Evolutionary conservation across 2,329 filamentous ascomycete species (phyloP), one percentile per base, ranked within the genome.

Genomic region (Thermomyces lanuginosus): DNA sequence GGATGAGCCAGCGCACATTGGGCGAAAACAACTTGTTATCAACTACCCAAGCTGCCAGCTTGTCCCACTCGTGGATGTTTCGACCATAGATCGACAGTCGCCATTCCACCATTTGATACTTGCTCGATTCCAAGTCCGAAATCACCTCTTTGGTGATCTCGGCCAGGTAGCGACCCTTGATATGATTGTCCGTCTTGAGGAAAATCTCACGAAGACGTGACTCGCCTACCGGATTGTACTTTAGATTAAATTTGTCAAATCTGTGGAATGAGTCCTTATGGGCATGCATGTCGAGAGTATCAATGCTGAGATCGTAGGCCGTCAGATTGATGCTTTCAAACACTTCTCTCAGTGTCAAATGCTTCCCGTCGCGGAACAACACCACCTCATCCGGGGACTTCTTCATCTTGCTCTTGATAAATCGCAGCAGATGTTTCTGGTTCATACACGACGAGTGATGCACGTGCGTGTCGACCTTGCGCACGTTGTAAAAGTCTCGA

Each of bases 331-430:
- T 92, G 56, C 83, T 92, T 44, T 92, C 76, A 52, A 98, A 98
- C 1, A 98, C 89, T 55, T 98, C 81, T 31, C 72, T 73, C 33
- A 98, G 58, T 1, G 89, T 95, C 41, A 98, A 62, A 52, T 92
- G 72, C 52, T 86, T 92, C 33, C 79, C 86, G 51, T 98, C 89
- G 46, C 89, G 71, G 52, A 74, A 91, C 22, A 98, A 67, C 5
- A 98, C 89, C 16, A 89, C 72, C 56, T 98, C 89, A 44, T 95
- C 80, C 0, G 84, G 83, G 10, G 71, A 89, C 55, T 92, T 98
- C 67, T 93, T 95, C 82, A 98, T 93, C 59, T 98, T 98, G 56
- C 83, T 92, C 58, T 98, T 98, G 62, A 98, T 98, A 56, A 98
- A 98, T 29, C 89, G 81, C 34, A 98, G 62, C 31, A 98, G 60